phyloP scores from a whole-genome alignment of 2,329 filamentous ascomycete genomes.

The Calycina marina region DNA sequence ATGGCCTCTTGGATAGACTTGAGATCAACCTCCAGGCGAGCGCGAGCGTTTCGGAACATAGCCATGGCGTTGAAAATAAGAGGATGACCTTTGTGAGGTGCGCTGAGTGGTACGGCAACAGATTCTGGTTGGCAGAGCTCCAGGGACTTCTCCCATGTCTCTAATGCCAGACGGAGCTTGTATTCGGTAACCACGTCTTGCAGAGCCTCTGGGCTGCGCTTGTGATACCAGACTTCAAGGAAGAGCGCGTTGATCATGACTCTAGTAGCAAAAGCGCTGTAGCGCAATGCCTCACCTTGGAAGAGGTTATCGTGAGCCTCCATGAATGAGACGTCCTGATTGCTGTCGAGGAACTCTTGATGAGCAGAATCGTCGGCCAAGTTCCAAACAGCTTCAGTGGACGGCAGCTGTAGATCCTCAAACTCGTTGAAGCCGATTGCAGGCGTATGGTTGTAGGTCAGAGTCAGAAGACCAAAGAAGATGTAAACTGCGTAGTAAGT shows the following conservation, averaged over 20 bases:
- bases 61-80: constrained; percentile 97
- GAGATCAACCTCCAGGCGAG: constrained; percentile 83
- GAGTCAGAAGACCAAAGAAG: constrained; percentile 87
- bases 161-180: constrained; percentile 85
- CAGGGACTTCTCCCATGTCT: constrained; percentile 98
- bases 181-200: constrained; percentile 98
- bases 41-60: constrained; percentile 86
- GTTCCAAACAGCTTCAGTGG: constrained; percentile 91
- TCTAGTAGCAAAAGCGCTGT: constrained; percentile 92
- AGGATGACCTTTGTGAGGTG: constrained; percentile 89
- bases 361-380: constrained; percentile 69
- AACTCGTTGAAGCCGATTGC: constrained; percentile 98
- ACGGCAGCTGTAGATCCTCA: constrained; percentile 80
- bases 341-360: constrained; percentile 61
- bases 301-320: constrained; percentile 92
- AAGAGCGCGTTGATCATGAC: constrained; percentile 99
- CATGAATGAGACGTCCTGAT: constrained; percentile 72
- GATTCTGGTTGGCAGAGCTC: constrained; percentile 86
- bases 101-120: constrained; percentile 76
- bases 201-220: constrained; percentile 91
- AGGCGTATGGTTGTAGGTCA: constrained; percentile 96
- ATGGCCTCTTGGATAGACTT: constrained; percentile 90
- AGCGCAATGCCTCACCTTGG: constrained; percentile 77
- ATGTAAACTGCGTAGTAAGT: constrained; percentile 99
- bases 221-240: constrained; percentile 97